Evolutionary conservation across 352 stramenopile genomes (phyloP).

Genomic region (Phytophthora podocarpi): DNA sequence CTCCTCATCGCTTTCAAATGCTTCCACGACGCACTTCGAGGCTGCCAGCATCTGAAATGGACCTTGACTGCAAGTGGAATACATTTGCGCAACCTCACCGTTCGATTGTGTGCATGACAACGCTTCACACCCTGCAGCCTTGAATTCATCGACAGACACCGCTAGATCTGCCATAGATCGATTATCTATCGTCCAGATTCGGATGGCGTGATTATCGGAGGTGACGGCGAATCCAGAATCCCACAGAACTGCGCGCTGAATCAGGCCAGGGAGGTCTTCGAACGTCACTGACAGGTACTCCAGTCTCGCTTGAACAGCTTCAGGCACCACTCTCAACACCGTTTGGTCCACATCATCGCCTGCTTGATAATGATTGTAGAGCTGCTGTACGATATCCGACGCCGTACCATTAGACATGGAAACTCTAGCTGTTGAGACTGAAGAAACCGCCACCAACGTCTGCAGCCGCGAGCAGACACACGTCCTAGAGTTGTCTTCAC

Average conservation of each 20-base stretch:
- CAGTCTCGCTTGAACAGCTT: conserved; percentile 8
- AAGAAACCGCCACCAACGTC: conserved; percentile 1
- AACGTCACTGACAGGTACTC: conserved; percentile 22
- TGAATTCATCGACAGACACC: conserved; percentile 21
- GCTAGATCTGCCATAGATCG: conserved; percentile 30
- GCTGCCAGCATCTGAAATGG: conserved; percentile 21
- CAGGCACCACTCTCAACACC: conserved; percentile 3
- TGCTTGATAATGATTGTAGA: conserved; percentile 25
- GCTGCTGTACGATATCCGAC: conserved; percentile 28
- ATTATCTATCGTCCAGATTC: conserved; percentile 30
- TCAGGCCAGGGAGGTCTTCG: conserved; percentile 25
- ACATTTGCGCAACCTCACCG: background rate
- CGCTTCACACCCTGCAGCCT: conserved; percentile 8
- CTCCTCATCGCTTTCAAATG: background rate
- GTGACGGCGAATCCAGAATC: conserved; percentile 37
- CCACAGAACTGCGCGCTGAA: conserved; percentile 42
- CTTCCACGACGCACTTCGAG: conserved; percentile 28
- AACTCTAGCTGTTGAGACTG: background rate
- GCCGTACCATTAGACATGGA: conserved; percentile 1
- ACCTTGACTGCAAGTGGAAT: conserved; percentile 18
- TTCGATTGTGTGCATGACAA: conserved; percentile 20
- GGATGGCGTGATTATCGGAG: conserved; percentile 5
- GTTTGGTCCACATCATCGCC: conserved; percentile 24
- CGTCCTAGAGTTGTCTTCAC: background rate
- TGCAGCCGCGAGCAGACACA: conserved; percentile 19